These are phyloP conservation scores for Lagerstroemia speciosa DNA, from an alignment of 345 rosid genomes.

Conservation along the genomic window DNA sequence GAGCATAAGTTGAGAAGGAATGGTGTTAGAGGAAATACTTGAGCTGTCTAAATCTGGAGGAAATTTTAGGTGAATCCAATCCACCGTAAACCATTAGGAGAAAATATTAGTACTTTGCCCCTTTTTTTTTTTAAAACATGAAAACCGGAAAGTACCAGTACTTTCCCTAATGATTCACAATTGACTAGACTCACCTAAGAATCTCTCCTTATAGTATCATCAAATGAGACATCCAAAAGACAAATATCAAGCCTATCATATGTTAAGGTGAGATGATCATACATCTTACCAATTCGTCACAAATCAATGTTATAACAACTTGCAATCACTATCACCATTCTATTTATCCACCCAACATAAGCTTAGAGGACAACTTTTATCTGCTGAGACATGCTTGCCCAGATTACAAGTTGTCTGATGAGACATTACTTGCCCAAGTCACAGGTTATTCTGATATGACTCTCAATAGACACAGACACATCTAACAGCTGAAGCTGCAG, in stretches of 20 bases:
- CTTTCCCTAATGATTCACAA: no score
- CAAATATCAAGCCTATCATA: not conserved
- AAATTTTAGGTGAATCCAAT: no score
- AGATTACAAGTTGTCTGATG: no score
- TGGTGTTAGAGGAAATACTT: not conserved
- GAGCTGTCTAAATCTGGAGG: no score
- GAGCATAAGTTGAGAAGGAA: conserved; percentile 2
- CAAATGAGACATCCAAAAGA: not conserved
- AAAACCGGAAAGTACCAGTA: no score
- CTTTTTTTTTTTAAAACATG: no score
- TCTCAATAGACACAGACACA: not conserved
- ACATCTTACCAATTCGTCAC: not conserved
- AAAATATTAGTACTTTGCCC: no score
- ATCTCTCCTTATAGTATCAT: no score
- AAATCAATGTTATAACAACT: not conserved
- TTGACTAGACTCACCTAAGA: no score
- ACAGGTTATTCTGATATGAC: not conserved
- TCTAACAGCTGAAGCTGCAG: not conserved
- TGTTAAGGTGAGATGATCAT: not conserved
- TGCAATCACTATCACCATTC: not conserved
- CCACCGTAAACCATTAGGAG: no score
- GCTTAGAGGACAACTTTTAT: not conserved
- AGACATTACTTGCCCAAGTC: not conserved
- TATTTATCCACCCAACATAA: not conserved
- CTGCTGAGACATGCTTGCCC: no score